These are phyloP conservation scores for Metarhizium brunneum DNA, from an alignment of 2,329 filamentous ascomycete species.

Conservation along the genomic window DNA sequence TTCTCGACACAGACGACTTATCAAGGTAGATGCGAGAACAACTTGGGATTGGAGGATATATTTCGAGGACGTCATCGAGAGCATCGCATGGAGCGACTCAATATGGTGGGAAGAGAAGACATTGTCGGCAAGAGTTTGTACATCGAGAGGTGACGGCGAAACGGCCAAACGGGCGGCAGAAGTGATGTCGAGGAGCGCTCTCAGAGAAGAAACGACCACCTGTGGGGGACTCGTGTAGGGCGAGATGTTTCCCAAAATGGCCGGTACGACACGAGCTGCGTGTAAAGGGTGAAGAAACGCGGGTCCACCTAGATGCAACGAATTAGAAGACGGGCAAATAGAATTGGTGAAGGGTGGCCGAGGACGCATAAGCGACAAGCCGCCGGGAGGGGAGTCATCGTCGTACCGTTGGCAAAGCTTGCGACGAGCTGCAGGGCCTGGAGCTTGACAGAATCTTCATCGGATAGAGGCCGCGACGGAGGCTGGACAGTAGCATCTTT, in stretches of 20 bases:
- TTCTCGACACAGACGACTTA: slow-evolving; percentile 53
- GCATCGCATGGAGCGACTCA: slow-evolving; percentile 53
- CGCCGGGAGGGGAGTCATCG: slow-evolving; percentile 7
- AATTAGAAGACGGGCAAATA: slow-evolving; percentile 23
- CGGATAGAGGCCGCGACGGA: slow-evolving; percentile 33
- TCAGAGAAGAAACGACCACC: slow-evolving; percentile 64
- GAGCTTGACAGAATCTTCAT: slow-evolving; percentile 59
- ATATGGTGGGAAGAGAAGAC: slow-evolving; percentile 57
- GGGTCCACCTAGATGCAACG: slow-evolving; percentile 55
- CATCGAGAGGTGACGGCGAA: slow-evolving; percentile 37
- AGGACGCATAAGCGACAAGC: not conserved
- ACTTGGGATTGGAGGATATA: slow-evolving; percentile 52
- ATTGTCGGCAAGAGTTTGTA: slow-evolving; percentile 46
- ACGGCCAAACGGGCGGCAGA: slow-evolving; percentile 52
- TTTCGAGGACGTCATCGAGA: slow-evolving; percentile 47
- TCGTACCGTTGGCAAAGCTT: slow-evolving; percentile 72
- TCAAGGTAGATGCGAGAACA: slow-evolving; percentile 45
- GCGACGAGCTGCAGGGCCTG: slow-evolving; percentile 80
- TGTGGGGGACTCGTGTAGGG: slow-evolving; percentile 53
- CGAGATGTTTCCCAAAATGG: slow-evolving; percentile 62
- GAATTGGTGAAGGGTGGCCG: not conserved
- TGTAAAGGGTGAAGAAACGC: slow-evolving; percentile 69
- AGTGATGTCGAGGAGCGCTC: slow-evolving; percentile 62
- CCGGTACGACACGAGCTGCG: slow-evolving; percentile 55
- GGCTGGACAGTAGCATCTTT: slow-evolving; percentile 27